Conservation (phyloP, 345 rosid genomes). For the Geranium brycei region DNA sequence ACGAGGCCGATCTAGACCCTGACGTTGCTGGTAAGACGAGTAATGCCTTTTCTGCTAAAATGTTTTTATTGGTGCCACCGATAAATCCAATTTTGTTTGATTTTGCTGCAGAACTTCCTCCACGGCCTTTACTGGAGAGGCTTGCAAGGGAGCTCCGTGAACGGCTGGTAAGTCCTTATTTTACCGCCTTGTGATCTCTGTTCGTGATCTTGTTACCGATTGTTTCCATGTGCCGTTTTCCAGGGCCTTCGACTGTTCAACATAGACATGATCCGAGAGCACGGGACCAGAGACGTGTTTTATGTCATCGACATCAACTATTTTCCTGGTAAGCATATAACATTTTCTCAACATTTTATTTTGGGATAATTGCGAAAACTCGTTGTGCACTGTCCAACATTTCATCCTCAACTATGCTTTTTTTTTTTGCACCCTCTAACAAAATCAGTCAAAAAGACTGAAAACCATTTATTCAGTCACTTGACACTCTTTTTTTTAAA, state of each 20-base stretch:
- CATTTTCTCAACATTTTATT: not conserved
- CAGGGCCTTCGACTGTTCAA: conserved; percentile 79
- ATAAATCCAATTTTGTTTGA: not conserved
- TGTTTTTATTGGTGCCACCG: not conserved
- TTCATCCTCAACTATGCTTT: not conserved
- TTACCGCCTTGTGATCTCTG: not conserved
- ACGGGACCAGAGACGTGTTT: conserved; percentile 55
- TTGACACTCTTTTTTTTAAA: too few species aligned
- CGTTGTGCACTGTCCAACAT: not conserved
- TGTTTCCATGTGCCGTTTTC: not conserved
- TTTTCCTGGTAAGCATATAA: conserved; percentile 59
- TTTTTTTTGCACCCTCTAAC: not conserved
- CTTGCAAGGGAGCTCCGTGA: conserved; percentile 60
- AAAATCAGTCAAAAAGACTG: too few species aligned
- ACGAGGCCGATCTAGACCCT: conserved; percentile 73
- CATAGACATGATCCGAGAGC: conserved; percentile 78
- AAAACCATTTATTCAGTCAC: too few species aligned
- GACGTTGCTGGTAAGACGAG: conserved; percentile 45
- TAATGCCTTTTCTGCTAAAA: not conserved
- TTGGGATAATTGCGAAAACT: not conserved
- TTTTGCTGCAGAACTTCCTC: conserved; percentile 67
- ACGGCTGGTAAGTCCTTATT: conserved; percentile 37
- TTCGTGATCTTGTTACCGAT: not conserved
- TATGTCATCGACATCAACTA: conserved; percentile 90
- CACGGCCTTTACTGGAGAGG: conserved; percentile 59